These are phyloP conservation scores for Xylariaceae sp. DNA, from an alignment of 2,329 filamentous ascomycete genomes.

Conservation along the genomic window DNA sequence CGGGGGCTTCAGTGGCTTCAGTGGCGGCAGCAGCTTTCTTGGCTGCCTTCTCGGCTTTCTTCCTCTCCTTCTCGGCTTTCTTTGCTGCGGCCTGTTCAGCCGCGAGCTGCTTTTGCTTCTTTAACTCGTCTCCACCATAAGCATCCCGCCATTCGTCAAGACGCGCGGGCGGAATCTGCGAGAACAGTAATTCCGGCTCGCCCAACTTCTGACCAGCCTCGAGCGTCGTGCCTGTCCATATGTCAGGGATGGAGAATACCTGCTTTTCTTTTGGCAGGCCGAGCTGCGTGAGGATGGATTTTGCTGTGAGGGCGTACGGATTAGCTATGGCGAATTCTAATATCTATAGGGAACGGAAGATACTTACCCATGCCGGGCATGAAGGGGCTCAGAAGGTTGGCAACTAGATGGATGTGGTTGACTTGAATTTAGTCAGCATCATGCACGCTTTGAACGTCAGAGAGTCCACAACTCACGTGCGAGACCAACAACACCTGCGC, in stretches of 20 bases:
- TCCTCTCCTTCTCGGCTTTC: conserved; percentile 47
- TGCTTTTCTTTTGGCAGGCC: conserved; percentile 40
- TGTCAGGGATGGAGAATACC: conserved; percentile 57
- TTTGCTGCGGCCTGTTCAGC: conserved; percentile 48
- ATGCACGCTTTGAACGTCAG: too few species aligned
- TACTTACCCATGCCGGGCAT: conserved; percentile 56
- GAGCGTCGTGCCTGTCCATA: conserved; percentile 59
- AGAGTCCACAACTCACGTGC: conserved; percentile 37
- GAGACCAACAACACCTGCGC: conserved; percentile 63
- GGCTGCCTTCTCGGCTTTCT: conserved; percentile 46
- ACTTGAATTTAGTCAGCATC: not conserved
- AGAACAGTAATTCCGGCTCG: conserved; percentile 74
- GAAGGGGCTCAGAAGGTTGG: conserved; percentile 75
- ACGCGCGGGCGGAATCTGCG: conserved; percentile 77
- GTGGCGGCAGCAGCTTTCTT: conserved; percentile 30
- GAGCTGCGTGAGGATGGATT: conserved; percentile 74
- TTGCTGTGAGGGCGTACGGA: conserved; percentile 45
- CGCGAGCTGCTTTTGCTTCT: conserved; percentile 63
- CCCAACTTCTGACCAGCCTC: conserved; percentile 76
- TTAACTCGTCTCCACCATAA: conserved; percentile 63
- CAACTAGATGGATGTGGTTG: conserved; percentile 61
- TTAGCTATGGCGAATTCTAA: conserved; percentile 3
- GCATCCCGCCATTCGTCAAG: conserved; percentile 76
- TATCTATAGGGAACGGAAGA: too few species aligned
- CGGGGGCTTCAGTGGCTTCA: not conserved